Base-by-base conservation (phyloP, 129 eudicot species). In the Tagetes erecta region DNA sequence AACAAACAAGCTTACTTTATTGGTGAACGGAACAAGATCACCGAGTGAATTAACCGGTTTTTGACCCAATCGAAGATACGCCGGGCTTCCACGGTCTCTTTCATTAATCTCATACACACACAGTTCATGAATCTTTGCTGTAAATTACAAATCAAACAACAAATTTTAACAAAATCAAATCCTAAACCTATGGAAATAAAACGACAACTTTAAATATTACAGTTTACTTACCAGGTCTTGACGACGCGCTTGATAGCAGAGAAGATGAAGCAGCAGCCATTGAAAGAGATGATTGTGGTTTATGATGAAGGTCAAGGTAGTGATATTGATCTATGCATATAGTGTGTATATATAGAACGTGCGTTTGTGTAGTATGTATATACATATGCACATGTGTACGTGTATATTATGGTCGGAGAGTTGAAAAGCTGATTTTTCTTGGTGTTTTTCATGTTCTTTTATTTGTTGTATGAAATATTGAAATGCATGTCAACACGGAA, bases 11-110 rank as follows among this genome's bases (percentile, higher is more conserved):
- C 1, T 63, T 72, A 91, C 97, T 71, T 91, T 88, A 83, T 91
- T 88, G 78, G 86, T 80, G 80, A 92, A 87, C 40, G 97, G 93
- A 75, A 89, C 92, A 46, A 92, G 88, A 79, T 89, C 96, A 6
- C 96, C 97, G 1, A 92, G 91, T 4, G 95, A 80, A 75, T 86
- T 85, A 70, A 85, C 92, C 46, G 81, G 64, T 71, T 92, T 92
- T 66, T 92, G 91, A 81, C 97, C 83, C 76, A 92, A 83, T 51
- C 86, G 85, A 50, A 92, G 94, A 51, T 85, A 87, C 6, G 88
- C 96, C 2, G 98, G 96, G 84, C 98, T 87, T 8, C 93, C 96
- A 60, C 96, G 92, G 51, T 92, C 95, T 10, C 92, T 73, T 68
- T 92, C 98, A 64, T 92, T 92, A 78, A 92, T 80, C 83, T 92